Conservation (phyloP, 2,329 filamentous ascomycete species). For the Eurotiales sp. region DNA sequence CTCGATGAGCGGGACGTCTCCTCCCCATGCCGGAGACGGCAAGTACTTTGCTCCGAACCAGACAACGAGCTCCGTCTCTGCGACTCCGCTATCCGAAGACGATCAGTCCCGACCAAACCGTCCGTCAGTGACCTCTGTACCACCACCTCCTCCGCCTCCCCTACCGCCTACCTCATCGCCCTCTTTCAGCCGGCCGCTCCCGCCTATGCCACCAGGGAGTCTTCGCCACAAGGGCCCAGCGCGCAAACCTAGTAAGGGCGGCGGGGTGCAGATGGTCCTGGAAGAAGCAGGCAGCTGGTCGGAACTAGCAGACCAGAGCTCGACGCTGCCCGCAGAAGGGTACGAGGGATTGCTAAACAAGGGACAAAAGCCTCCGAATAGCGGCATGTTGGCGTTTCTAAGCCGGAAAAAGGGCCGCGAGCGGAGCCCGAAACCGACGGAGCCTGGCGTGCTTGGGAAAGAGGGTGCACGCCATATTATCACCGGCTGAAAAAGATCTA, state of each 20-base stretch:
- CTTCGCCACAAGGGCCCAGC: conserved; percentile 56
- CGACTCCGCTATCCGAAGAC: conserved; percentile 17
- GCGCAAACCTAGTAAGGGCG: conserved; percentile 70
- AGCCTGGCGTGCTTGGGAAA: conserved; percentile 89
- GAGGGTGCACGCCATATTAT: conserved; percentile 85
- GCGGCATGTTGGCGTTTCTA: conserved; percentile 86
- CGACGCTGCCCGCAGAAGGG: conserved; percentile 67
- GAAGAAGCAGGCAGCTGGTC: conserved; percentile 90
- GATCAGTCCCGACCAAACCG: conserved; percentile 20
- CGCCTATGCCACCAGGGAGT: conserved; percentile 33
- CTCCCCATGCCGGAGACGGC: conserved; percentile 26
- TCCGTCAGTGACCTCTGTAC: conserved; percentile 16
- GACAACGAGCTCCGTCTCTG: conserved; percentile 1
- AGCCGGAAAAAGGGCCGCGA: conserved; percentile 85
- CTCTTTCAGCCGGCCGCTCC: conserved; percentile 38
- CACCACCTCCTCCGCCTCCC: conserved; percentile 26
- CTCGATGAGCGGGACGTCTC: conserved; percentile 27
- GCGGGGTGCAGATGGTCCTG: conserved; percentile 85
- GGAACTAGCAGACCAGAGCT: conserved; percentile 79
- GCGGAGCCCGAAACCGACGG: conserved; percentile 89
- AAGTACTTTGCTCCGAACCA: conserved; percentile 20
- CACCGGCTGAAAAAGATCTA: conserved; percentile 42
- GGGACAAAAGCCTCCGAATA: conserved; percentile 47
- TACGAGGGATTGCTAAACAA: conserved; percentile 35
- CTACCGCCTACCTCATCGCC: conserved; percentile 24